Evolutionary conservation across 2,329 filamentous ascomycete genomes (phyloP), one percentile per base, ranked within the genome.

Genomic region (Alternaria novae-zelandiae): DNA sequence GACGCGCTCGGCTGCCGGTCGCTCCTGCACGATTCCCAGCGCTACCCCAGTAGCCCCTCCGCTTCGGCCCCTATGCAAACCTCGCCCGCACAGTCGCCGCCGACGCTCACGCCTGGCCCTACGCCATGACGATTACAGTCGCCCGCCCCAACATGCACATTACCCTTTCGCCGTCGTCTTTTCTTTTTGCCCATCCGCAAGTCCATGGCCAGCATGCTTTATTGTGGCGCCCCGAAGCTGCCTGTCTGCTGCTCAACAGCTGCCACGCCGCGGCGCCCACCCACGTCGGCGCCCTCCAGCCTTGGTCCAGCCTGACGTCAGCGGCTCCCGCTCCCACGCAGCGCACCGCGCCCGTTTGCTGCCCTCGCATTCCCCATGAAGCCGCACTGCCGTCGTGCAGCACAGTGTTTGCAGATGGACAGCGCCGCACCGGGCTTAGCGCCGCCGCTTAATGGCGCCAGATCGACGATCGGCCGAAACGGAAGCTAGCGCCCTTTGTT

Each of bases 21-120:
- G 54, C 63, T 54, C 66, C 43, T 66, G 70, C 65, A 57, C 68
- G 47, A 71, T 66, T 55, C 46, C 57, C 61, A 64, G 65, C 70
- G 58, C 65, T 70, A 69, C 50, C 64, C 66, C 61, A 13, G 58
- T 57, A 36, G 63, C 50, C 51, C 45, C 59, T 59, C 63, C 65
- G 63, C 49, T 57, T 32, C 57, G 59, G 62, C 65, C 67, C 60
- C 65, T 64, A 57, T 63, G 59, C 63, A 63, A 30, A 56, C 66
- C 58, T 49, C 60, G 61, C 64, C 47, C 59, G 50, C 60, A 50
- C 46, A 30, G n/a, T 44, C 57, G 55, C 64, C 59, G 57, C 59
- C 61, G 46, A 53, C 64, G 11, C 17, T 51, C 17, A 51, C 61
- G 49, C 54, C 53, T 54, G 51, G 61, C 51, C 55, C 26, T 20